Conservation (phyloP, 495 filamentous ascomycete species). For the Penicillium goetzii region DNA sequence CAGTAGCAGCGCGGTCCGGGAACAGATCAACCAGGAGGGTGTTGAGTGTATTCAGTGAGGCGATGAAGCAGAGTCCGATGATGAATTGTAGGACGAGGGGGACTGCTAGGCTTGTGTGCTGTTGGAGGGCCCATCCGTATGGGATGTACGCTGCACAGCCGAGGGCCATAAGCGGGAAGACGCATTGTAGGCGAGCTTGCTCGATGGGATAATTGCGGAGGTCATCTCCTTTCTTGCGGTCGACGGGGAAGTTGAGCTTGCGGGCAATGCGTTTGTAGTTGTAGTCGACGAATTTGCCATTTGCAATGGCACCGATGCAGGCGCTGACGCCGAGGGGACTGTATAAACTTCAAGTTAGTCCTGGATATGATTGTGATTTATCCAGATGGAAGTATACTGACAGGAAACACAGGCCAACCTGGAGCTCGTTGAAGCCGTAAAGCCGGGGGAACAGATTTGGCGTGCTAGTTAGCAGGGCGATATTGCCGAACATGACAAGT, state of each 20-base stretch:
- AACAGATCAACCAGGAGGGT: constrained; percentile 65
- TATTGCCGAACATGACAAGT: constrained; percentile 58
- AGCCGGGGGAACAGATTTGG: constrained; percentile 62
- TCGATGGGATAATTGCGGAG: constrained; percentile 63
- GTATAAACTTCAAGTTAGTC: neutral
- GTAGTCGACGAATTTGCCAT: constrained; percentile 59
- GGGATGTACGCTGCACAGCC: constrained; percentile 47
- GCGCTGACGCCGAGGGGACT: constrained; percentile 44
- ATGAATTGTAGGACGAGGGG: constrained; percentile 61
- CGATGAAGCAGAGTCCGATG: constrained; percentile 56
- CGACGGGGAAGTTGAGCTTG: constrained; percentile 49
- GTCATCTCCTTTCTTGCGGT: constrained; percentile 52
- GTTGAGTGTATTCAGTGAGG: constrained; percentile 46
- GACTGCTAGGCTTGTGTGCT: constrained; percentile 47
- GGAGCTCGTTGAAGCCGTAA: constrained; percentile 68
- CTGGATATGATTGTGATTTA: neutral
- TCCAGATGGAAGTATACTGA: constrained; percentile 16
- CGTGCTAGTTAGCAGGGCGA: constrained; percentile 53
- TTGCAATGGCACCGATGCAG: constrained; percentile 54
- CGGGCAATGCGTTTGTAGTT: constrained; percentile 59
- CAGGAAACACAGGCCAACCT: constrained; percentile 61
- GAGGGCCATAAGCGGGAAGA: constrained; percentile 49
- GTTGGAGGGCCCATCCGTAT: constrained; percentile 62
- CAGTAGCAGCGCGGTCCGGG: constrained; percentile 57
- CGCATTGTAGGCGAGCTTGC: constrained; percentile 53